Base-by-base conservation (phyloP, 2,329 filamentous ascomycete genomes). In the Didymella pomorum region DNA sequence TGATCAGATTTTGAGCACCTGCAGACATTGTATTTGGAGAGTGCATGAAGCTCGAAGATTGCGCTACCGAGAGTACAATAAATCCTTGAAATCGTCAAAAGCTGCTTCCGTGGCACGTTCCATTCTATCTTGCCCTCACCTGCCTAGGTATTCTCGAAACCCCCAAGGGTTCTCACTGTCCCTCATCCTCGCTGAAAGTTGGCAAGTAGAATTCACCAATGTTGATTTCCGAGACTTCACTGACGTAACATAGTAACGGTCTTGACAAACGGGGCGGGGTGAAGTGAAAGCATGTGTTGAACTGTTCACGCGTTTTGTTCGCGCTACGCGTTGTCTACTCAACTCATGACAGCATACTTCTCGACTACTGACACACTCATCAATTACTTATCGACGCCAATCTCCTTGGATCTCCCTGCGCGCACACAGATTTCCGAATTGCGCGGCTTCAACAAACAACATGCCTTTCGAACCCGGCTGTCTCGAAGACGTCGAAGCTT, bases 401-500 rank as follows among this genome's bases (percentile, higher is more conserved):
- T 37, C 14, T 18, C 6, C 16, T 9, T 6, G 3, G 4, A 16
- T 14, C 31, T 5, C 14, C 31, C 7, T n/a, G 12, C n/a, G 31
- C 31, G 12, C 31, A 6, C 31, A 16, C 14, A 33, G 5, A 7
- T 4, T 35, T 8, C 20, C 33, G n/a, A 3, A 5, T 16, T 14
- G 3, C 14, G n/a, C 9, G 18, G 6, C n/a, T 37, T 39, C 35
- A 8, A n/a, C 2, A 3, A 9, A 9, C 31, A 45, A 1, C 14
- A 51, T 56, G 41, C 21, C 53, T 7, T 21, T 31, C 29, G 25
- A 43, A 5, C 9, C 41, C 3, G 54, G 47, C 25, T 51, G 47
- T 10, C 42, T 47, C 35, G 42, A 56, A 21, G 54, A 56, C 12
- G 47, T 56, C 3, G 42, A 51, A 11, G 42, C 54, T 12, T 56